Percentiles rank a stretch among this genome's conserved stretches.
These are phyloP conservation scores for Cardiospermum halicacabum DNA, from an alignment of 345 rosid genomes.

Conservation along the genomic window DNA sequence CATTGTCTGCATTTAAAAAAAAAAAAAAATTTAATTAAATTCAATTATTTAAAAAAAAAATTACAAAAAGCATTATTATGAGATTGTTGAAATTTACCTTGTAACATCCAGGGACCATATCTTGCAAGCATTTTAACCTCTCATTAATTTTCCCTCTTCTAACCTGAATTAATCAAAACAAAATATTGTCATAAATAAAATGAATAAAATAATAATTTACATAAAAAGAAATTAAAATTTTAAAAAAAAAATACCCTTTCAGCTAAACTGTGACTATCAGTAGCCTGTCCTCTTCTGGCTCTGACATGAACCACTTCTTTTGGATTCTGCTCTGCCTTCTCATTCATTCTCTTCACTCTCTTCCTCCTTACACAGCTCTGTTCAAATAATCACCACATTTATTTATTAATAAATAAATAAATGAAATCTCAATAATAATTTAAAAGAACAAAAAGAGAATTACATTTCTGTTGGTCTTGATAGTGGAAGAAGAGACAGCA, in stretches of 20 bases:
- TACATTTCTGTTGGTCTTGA: conserved; percentile 33
- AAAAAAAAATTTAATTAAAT: not conserved
- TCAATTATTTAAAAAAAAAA: not conserved
- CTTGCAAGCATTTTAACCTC: conserved; percentile 62
- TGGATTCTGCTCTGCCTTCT: conserved; percentile 36
- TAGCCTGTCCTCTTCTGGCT: conserved; percentile 95
- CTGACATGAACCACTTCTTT: conserved; percentile 85
- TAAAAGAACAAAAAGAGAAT: not conserved
- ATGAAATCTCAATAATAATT: not conserved
- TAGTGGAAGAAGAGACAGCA: conserved; percentile 30
- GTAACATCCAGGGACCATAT: conserved; percentile 84
- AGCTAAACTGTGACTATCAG: conserved; percentile 90
- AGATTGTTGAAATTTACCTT: conserved; percentile 35
- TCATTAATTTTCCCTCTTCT: conserved; percentile 82
- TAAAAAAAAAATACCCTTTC: conserved; percentile 53
- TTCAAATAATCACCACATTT: not conserved
- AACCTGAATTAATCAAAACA: conserved; percentile 33
- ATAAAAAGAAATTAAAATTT: not conserved
- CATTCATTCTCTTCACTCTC: conserved; percentile 34
- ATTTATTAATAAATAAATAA: not conserved
- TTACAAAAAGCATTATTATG: not conserved
- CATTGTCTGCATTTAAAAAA: conserved; percentile 51
- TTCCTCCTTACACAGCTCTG: conserved; percentile 48
- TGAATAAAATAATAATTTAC: not conserved
- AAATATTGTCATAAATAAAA: not conserved